Evolutionary conservation across 768 basidiomycete species (phyloP).

Genomic region (Boletus speciosus): DNA sequence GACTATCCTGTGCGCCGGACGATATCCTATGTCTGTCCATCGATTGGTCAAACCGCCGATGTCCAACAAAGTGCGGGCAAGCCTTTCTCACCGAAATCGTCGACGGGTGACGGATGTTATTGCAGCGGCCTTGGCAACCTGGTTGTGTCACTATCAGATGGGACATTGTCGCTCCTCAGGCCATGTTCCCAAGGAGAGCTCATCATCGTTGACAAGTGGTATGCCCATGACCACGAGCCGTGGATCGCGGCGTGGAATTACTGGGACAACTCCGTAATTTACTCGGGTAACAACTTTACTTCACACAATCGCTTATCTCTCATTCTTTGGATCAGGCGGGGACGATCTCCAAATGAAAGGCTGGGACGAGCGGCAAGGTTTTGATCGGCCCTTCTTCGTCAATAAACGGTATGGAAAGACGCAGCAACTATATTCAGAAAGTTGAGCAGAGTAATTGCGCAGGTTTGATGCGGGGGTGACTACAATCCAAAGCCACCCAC

Average conservation of each 20-base stretch:
- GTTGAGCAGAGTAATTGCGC: constrained; percentile 2
- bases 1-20: constrained; percentile 46
- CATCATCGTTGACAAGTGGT: constrained; percentile 58
- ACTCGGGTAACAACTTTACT: constrained; percentile 60
- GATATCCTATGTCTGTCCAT: constrained; percentile 82
- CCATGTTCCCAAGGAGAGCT: constrained; percentile 46
- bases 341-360: constrained; percentile 88
- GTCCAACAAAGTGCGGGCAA: constrained; percentile 41
- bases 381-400: constrained; percentile 54
- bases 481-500: constrained; percentile 79
- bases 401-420: constrained; percentile 60
- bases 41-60: constrained; percentile 83
- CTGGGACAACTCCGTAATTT: constrained; percentile 76
- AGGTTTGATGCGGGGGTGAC: constrained; percentile 95
- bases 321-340: constrained; percentile 56
- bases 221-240: constrained; percentile 89
- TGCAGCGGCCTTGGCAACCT: constrained; percentile 53
- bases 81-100: constrained; percentile 1
- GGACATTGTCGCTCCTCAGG: constrained; percentile 59
- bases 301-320: neutral
- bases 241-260: constrained; percentile 93
- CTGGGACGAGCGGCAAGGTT: constrained; percentile 81
- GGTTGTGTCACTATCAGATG: constrained; percentile 81
- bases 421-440: neutral
- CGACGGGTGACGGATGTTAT: neutral